These are phyloP conservation scores for Penicillium subrubescens DNA, from an alignment of 495 filamentous ascomycete species.

Conservation along the genomic window DNA sequence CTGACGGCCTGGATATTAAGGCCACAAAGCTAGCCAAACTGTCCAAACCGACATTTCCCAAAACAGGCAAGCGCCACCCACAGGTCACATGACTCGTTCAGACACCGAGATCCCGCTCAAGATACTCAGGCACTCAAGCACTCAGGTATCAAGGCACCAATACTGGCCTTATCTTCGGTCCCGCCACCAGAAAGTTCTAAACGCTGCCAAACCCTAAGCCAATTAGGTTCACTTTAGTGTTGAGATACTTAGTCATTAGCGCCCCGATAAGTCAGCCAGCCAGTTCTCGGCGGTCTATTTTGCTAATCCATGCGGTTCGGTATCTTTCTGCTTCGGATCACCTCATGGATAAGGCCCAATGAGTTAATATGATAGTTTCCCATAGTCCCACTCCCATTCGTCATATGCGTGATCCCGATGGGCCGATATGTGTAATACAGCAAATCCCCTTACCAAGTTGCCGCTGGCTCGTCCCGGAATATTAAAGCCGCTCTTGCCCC, in stretches of 20 bases:
- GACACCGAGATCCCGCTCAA: not conserved
- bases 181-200: not conserved
- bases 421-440: constrained; percentile 35
- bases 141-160: not conserved
- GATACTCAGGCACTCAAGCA: not conserved
- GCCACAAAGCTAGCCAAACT: not conserved
- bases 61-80: not conserved
- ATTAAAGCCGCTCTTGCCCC: constrained; percentile 22
- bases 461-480: constrained; percentile 4
- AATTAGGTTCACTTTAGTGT: no score
- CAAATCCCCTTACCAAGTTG: not conserved
- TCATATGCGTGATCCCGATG: constrained; percentile 31
- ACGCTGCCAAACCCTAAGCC: not conserved
- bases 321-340: constrained; percentile 50
- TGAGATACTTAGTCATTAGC: not conserved
- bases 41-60: constrained; percentile 2
- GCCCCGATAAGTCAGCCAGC: constrained; percentile 4
- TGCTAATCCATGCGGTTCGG: constrained; percentile 46
- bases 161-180: not conserved
- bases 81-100: not conserved
- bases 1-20: not conserved
- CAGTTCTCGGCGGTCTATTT: constrained; percentile 46
- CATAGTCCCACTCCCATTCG: constrained; percentile 21
- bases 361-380: constrained; percentile 1
- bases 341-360: constrained; percentile 28